Conservation (phyloP, 768 basidiomycete species). For the Serendipita sp. region DNA sequence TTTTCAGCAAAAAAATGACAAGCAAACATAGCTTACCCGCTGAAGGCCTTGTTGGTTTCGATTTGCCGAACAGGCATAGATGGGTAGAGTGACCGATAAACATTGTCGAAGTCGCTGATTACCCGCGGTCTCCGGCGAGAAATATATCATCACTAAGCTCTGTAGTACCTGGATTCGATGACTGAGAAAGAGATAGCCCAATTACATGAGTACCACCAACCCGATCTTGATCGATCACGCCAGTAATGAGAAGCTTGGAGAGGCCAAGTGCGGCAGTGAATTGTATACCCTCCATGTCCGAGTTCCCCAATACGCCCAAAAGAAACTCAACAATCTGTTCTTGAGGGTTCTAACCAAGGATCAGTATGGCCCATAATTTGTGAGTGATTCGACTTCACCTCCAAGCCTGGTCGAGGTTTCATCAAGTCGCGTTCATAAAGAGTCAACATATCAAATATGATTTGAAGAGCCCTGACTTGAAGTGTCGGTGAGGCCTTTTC, state of each 20-base stretch:
- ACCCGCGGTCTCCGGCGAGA: slow-evolving; percentile 62
- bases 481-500: slow-evolving; percentile 45
- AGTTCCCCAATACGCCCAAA: slow-evolving; percentile 35
- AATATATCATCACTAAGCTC: slow-evolving; percentile 40
- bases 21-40: slow-evolving; percentile 28
- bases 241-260: slow-evolving; percentile 69
- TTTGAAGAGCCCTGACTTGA: slow-evolving; percentile 54
- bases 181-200: background rate
- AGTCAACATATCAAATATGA: slow-evolving; percentile 76
- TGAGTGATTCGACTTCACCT: slow-evolving; percentile 18
- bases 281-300: slow-evolving; percentile 42
- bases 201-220: slow-evolving; percentile 25
- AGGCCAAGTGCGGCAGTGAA: slow-evolving; percentile 63
- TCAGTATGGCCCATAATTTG: background rate
- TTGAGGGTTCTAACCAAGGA: slow-evolving; percentile 17
- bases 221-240: slow-evolving; percentile 53
- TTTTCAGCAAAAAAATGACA: background rate
- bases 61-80: slow-evolving; percentile 68
- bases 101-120: slow-evolving; percentile 80
- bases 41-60: slow-evolving; percentile 59
- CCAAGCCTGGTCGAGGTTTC: slow-evolving; percentile 15
- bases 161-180: slow-evolving; percentile 26
- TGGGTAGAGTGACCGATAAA: slow-evolving; percentile 70
- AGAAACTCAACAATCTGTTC: slow-evolving; percentile 54
- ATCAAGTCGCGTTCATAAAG: slow-evolving; percentile 57